Conservation (phyloP, 805 yeast genomes). For the Cyberlindnera xylosilytica region DNA sequence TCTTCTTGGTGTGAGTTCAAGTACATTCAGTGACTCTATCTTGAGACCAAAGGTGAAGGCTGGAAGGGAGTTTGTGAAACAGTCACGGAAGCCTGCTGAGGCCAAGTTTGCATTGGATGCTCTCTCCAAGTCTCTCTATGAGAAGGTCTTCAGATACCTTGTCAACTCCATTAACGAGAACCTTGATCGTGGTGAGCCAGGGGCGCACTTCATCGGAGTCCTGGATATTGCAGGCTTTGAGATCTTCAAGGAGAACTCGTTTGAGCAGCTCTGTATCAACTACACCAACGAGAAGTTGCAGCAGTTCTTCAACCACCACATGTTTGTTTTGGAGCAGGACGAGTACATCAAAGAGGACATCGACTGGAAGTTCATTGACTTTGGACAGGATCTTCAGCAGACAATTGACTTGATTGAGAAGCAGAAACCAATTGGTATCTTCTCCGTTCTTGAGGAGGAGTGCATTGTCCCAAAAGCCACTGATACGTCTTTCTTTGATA, state of each 20-base stretch:
- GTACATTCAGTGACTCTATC: slow-evolving; percentile 55
- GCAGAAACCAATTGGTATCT: slow-evolving; percentile 68
- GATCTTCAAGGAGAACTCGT: slow-evolving; percentile 89
- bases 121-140: slow-evolving; percentile 81
- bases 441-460: slow-evolving; percentile 89
- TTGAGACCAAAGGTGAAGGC: slow-evolving; percentile 85
- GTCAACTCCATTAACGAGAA: slow-evolving; percentile 73
- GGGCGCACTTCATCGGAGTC: slow-evolving; percentile 78
- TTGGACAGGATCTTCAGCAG: slow-evolving; percentile 91
- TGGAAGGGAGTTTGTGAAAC: slow-evolving; percentile 81
- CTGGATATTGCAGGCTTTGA: slow-evolving; percentile 98
- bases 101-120: slow-evolving; percentile 84
- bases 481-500: slow-evolving; percentile 79
- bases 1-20: slow-evolving; percentile 59
- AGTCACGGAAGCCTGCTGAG: slow-evolving; percentile 74
- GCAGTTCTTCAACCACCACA: slow-evolving; percentile 97
- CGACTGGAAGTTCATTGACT: slow-evolving; percentile 94
- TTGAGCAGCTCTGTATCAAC: slow-evolving; percentile 95
- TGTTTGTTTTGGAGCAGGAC: slow-evolving; percentile 94
- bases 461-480: slow-evolving; percentile 91
- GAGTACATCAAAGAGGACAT: slow-evolving; percentile 91
- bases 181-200: slow-evolving; percentile 44
- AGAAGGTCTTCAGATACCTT: slow-evolving; percentile 72
- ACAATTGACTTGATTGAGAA: slow-evolving; percentile 91
- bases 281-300: slow-evolving; percentile 97